Conservation (phyloP, 2,329 filamentous ascomycete genomes). For the Botrytis deweyae region DNA sequence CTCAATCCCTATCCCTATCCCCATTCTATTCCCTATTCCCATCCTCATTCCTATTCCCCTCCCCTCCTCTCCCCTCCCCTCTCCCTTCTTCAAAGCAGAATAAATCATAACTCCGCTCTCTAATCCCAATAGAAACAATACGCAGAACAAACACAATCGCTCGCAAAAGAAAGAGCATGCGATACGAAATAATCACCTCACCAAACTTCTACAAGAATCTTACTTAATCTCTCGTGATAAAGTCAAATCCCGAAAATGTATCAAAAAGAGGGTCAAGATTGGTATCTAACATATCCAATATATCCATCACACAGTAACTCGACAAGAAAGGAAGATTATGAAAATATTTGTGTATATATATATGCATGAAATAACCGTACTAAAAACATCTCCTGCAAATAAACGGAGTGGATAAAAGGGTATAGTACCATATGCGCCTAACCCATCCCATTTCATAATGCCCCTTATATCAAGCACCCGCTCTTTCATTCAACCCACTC, state of each 20-base stretch:
- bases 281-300: not conserved
- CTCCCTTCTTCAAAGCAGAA: too few species aligned
- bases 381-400: not conserved
- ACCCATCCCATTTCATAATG: not conserved
- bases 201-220: too few species aligned
- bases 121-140: too few species aligned
- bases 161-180: too few species aligned
- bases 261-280: rapidly evolving
- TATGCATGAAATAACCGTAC: not conserved
- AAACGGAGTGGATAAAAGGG: not conserved
- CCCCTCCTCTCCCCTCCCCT: too few species aligned
- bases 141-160: too few species aligned
- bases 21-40: too few species aligned
- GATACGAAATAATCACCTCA: too few species aligned
- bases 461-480: not conserved
- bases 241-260: not conserved
- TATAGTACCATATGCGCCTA: slow-evolving; percentile 11
- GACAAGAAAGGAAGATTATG: rapidly evolving
- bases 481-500: not conserved
- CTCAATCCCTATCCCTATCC: too few species aligned
- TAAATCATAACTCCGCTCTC: too few species aligned
- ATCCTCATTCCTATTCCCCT: too few species aligned
- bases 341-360: not conserved
- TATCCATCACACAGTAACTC: not conserved
- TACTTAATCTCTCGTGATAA: not conserved